Evolutionary conservation across 306 rosid genomes (phyloP).

Genomic region (Vicia sativa): DNA sequence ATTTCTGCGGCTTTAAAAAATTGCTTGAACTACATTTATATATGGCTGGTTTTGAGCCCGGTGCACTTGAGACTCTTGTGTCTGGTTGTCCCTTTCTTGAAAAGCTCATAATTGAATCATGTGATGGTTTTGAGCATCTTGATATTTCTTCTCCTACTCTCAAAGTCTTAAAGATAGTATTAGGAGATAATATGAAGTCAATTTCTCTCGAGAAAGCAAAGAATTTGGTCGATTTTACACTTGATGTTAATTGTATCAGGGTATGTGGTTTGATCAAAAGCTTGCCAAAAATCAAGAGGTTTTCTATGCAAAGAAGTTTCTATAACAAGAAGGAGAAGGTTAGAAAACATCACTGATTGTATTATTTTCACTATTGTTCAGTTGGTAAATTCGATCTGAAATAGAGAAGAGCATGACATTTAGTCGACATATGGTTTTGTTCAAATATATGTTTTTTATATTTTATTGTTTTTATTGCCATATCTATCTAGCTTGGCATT

Average conservation of each 20-base stretch:
- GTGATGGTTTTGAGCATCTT: constrained; percentile 2
- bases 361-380: too few species aligned
- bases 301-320: too few species aligned
- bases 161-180: background rate
- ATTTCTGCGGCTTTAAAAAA: constrained; percentile 22
- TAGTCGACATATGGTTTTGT: too few species aligned
- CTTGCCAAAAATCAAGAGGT: too few species aligned
- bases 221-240: constrained; percentile 5
- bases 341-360: too few species aligned
- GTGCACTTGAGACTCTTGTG: constrained; percentile 15
- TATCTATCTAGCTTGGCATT: too few species aligned
- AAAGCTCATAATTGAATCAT: background rate
- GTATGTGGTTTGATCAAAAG: too few species aligned
- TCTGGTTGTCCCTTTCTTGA: constrained; percentile 23
- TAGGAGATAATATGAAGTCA: background rate
- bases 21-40: background rate
- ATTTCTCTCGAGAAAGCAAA: constrained; percentile 8
- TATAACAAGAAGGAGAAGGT: too few species aligned
- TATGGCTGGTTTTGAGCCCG: background rate
- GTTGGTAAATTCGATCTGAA: too few species aligned
- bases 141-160: constrained; percentile 22
- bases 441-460: too few species aligned
- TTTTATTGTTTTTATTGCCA: too few species aligned
- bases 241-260: background rate
- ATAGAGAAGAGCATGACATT: too few species aligned